Base-by-base conservation (phyloP, 2,329 filamentous ascomycete genomes). In the Colletotrichum sp. region DNA sequence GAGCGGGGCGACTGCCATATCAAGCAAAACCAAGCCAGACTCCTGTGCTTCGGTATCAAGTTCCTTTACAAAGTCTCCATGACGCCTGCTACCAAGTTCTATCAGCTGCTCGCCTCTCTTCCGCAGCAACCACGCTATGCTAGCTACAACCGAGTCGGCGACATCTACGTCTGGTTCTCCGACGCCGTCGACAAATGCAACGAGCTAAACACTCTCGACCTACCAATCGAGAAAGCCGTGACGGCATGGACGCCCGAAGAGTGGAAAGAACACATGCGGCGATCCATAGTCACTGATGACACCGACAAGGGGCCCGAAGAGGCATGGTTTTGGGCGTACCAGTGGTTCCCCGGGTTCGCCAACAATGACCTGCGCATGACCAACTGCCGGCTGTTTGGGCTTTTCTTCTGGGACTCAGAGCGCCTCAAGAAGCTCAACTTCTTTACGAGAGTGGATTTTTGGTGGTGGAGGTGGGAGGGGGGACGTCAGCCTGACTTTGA, bases 291-390 rank as follows among this genome's bases (percentile, higher is more conserved):
- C 9, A 39, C 44, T 28, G 59, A 69, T 5, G 74, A 76, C 60
- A 15, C 12, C 26, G 59, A 76, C 59, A 76, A 21, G 28, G 74
- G 74, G 21, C 74, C 74, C 2, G 74, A 76, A 39, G 59, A 76
- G 39, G 74, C 74, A 24, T 76, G 74, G 74, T 74, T 74, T 24
- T 76, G 74, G 74, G 71, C 74, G 13, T 76, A 76, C 26, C 64
- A 74, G 26, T 65, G 44, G 18, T 74, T 69, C 28, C 44, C 59
- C 8, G 70, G 71, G 3, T 32, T 57, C 7, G 44, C 34, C 44
- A 69, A 63, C 71, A 74, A 76, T 24, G 74, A 74, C 30, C 44
- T 59, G 8, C 59, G 71, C 6, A 74, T 76, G 74, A 76, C 49
- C 12, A 76, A 76, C 10, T 76, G 74, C 30, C 71, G 74, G 6